Conservation (phyloP, 768 basidiomycete genomes). For the Leucosporidium scottii region DNA sequence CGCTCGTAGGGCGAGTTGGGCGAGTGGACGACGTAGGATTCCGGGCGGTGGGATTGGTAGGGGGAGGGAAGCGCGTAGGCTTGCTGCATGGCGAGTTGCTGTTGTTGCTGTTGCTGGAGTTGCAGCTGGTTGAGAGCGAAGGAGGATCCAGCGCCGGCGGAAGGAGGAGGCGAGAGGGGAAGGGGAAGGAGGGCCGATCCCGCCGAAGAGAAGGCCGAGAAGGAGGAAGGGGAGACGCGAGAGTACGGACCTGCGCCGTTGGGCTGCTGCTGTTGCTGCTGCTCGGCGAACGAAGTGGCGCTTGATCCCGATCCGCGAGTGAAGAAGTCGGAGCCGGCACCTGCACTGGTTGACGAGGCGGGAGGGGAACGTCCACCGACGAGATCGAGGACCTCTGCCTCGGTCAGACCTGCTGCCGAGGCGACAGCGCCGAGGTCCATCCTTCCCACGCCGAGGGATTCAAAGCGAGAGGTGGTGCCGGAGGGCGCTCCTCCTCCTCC, state of each 20-base stretch:
- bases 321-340: constrained; percentile 15
- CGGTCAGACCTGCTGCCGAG: constrained; percentile 29
- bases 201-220: constrained; percentile 1
- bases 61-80: constrained; percentile 3
- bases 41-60: constrained; percentile 23
- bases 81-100: constrained; percentile 7
- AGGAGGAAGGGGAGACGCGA: constrained; percentile 19
- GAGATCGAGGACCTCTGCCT: constrained; percentile 32
- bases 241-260: constrained; percentile 7
- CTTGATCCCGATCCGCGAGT: not conserved
- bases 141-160: constrained; percentile 2
- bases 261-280: too few species aligned
- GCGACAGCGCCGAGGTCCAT: constrained; percentile 34
- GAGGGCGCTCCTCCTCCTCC: too few species aligned
- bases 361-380: constrained; percentile 13
- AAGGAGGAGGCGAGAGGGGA: constrained; percentile 1
- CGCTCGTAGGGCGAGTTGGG: constrained; percentile 27
- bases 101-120: not conserved
- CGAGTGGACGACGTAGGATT: constrained; percentile 24
- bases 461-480: not conserved
- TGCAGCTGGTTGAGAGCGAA: too few species aligned
- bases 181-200: not conserved
- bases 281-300: not conserved
- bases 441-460: not conserved
- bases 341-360: not conserved